These are phyloP conservation scores for Lactarius hengduanensis DNA, from an alignment of 768 basidiomycete genomes.

Conservation along the genomic window DNA sequence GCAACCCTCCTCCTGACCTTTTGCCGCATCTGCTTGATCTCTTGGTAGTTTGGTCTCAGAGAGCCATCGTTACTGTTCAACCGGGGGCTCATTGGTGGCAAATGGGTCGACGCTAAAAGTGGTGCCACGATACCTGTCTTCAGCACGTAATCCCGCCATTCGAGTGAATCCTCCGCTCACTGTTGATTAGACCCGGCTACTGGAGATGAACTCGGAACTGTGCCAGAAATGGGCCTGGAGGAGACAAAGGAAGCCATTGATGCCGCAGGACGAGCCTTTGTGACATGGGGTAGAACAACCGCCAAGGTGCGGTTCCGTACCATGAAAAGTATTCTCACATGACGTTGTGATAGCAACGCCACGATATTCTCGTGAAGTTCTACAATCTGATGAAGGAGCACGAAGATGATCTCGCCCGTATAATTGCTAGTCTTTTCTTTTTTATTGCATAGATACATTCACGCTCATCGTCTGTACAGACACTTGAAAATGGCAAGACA, in stretches of 20 bases:
- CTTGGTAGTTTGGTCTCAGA: slow-evolving; percentile 46
- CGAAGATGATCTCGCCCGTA: slow-evolving; percentile 79
- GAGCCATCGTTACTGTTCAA: slow-evolving; percentile 73
- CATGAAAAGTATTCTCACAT: background rate
- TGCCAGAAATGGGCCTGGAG: slow-evolving; percentile 85
- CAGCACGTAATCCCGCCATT: slow-evolving; percentile 40
- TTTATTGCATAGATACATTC: background rate
- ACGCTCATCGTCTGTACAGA: slow-evolving; percentile 44
- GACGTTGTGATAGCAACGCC: slow-evolving; percentile 56
- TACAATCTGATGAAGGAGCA: slow-evolving; percentile 78
- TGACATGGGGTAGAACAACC: slow-evolving; percentile 82
- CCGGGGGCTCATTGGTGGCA: slow-evolving; percentile 78
- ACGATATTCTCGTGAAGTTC: slow-evolving; percentile 80
- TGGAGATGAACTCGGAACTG: slow-evolving; percentile 72
- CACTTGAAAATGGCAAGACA: slow-evolving; percentile 94
- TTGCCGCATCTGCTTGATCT: slow-evolving; percentile 2
- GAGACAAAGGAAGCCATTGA: slow-evolving; percentile 86
- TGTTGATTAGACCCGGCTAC: slow-evolving; percentile 77
- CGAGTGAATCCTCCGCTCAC: background rate
- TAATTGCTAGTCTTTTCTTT: slow-evolving; percentile 55
- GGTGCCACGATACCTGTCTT: slow-evolving; percentile 71
- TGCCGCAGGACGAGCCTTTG: slow-evolving; percentile 78
- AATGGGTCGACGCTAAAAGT: slow-evolving; percentile 80
- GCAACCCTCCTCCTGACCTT: background rate
- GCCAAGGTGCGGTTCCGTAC: slow-evolving; percentile 57